These are phyloP conservation scores for Erythrophleum fordii DNA, from an alignment of 306 rosid genomes.

Conservation along the genomic window DNA sequence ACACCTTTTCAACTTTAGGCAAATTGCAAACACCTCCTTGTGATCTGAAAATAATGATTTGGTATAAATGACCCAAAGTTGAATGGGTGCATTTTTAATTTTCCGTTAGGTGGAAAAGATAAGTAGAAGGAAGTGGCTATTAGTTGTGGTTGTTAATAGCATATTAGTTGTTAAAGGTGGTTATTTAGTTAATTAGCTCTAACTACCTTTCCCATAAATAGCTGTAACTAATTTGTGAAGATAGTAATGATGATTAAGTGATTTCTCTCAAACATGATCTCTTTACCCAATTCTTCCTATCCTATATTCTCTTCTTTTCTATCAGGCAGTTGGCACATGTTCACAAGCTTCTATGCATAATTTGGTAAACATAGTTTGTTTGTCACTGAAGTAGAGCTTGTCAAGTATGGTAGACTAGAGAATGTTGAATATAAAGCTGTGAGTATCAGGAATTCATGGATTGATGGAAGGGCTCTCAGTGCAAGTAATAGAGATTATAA, in stretches of 20 bases:
- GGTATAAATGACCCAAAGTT: not conserved
- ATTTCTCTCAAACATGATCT: not conserved
- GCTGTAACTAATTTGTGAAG: not conserved
- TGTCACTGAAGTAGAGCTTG: not conserved
- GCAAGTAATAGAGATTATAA: not conserved
- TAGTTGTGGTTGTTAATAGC: not conserved
- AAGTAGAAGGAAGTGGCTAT: not conserved
- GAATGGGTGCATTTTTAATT: not conserved
- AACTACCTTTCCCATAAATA: not conserved
- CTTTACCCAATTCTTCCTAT: not conserved
- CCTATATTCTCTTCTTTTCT: not conserved
- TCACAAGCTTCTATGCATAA: not conserved
- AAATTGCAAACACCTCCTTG: not conserved
- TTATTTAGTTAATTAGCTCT: not conserved
- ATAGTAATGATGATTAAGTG: not conserved
- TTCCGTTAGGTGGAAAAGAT: not conserved
- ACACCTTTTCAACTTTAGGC: not conserved
- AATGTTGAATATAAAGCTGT: not conserved
- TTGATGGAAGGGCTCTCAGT: not conserved
- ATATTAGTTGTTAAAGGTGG: not conserved
- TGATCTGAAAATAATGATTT: not conserved
- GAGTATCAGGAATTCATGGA: not conserved
- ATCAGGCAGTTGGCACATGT: not conserved
- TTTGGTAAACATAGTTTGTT: no score
- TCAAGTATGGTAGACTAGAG: not conserved